These are phyloP conservation scores for Ceratocystis lukuohia DNA, from an alignment of 2,329 filamentous ascomycete species.

Conservation along the genomic window DNA sequence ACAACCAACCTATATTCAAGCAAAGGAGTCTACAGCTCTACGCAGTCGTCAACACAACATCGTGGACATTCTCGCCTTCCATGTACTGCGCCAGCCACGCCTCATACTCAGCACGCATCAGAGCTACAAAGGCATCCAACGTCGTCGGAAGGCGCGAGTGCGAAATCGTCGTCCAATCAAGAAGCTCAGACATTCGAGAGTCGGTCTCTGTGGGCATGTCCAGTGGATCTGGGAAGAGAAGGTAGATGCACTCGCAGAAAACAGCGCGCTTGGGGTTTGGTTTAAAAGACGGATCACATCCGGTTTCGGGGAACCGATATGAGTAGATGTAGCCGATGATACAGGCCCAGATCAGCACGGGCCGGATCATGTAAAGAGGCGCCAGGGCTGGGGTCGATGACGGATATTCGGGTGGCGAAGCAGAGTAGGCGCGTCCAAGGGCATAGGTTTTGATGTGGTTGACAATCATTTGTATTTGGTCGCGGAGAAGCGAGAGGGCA, in stretches of 20 bases:
- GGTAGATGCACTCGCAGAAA: constrained; percentile 18
- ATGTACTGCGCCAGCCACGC: constrained; percentile 5
- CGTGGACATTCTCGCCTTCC: background rate
- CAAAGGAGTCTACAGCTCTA: background rate
- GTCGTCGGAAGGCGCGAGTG: constrained; percentile 14
- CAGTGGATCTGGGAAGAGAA: constrained; percentile 10
- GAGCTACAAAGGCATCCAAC: constrained; percentile 11
- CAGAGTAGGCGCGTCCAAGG: constrained; percentile 3
- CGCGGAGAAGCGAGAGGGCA: constrained; percentile 10
- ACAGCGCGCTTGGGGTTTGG: constrained; percentile 15
- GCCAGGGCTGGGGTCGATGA: background rate
- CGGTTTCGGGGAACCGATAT: constrained; percentile 13
- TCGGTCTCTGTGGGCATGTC: constrained; percentile 10
- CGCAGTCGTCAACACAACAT: background rate
- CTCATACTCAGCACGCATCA: constrained; percentile 16
- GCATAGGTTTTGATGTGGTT: constrained; percentile 18
- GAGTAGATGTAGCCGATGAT: constrained; percentile 19
- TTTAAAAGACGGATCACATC: constrained; percentile 11
- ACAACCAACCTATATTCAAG: background rate
- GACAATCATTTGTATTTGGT: constrained; percentile 17
- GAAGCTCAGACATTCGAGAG: constrained; percentile 13
- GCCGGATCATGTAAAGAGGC: constrained; percentile 11
- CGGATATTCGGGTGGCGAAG: background rate
- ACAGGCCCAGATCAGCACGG: constrained; percentile 18
- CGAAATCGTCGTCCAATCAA: constrained; percentile 17